Conservation (phyloP, 306 rosid genomes). For the Prunus salicina region DNA sequence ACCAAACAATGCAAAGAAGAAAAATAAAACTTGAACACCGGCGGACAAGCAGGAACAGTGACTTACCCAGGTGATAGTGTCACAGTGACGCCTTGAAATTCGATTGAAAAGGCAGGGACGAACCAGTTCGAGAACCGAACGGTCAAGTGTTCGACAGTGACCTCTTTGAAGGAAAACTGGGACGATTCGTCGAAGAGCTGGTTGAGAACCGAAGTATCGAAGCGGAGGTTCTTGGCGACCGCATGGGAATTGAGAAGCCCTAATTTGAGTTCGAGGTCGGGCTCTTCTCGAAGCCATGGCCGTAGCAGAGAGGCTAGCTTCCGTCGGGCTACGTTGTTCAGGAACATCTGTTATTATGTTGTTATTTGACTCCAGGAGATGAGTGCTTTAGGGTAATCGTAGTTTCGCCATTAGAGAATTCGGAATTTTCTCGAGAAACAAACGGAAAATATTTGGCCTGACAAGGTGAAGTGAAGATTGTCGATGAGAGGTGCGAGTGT, state of each 20-base stretch:
- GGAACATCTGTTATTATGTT: constrained; percentile 35
- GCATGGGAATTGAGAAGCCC: constrained; percentile 58
- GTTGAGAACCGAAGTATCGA: constrained; percentile 55
- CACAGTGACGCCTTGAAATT: constrained; percentile 56
- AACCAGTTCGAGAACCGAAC: constrained; percentile 69
- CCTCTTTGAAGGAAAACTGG: constrained; percentile 43
- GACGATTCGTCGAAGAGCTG: constrained; percentile 47
- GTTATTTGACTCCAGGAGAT: neutral
- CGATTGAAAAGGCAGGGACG: constrained; percentile 55
- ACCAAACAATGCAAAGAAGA: neutral
- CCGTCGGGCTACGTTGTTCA: constrained; percentile 44
- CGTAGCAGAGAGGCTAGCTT: constrained; percentile 60
- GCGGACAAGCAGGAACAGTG: neutral
- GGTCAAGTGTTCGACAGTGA: constrained; percentile 49
- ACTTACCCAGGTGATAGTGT: constrained; percentile 49
- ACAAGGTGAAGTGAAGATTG: neutral
- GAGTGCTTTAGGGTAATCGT: neutral
- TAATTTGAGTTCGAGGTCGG: constrained; percentile 51
- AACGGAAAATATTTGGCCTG: neutral
- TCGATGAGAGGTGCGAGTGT: neutral
- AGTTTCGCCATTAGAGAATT: neutral
- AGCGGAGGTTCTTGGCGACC: constrained; percentile 47
- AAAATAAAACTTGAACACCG: neutral
- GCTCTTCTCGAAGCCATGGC: constrained; percentile 74
- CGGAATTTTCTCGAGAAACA: constrained; percentile 10